Evolutionary conservation across 352 stramenopile genomes (phyloP).

Genomic region (Globisporangium ultimum): DNA sequence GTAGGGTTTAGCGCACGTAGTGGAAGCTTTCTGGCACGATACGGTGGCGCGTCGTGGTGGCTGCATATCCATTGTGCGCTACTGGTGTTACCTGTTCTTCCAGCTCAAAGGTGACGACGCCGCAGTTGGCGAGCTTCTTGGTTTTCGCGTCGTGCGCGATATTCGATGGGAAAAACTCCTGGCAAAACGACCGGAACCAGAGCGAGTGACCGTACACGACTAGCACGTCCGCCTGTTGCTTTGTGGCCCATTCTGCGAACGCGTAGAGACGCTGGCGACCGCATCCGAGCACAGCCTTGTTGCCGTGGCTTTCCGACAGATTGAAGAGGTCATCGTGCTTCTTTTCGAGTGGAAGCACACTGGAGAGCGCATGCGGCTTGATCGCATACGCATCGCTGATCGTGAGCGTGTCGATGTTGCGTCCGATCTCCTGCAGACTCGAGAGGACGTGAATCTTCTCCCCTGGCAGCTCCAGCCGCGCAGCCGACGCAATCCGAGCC

Average conservation of each 20-base stretch:
- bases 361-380: constrained; percentile 26
- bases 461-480: constrained; percentile 38
- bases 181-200: constrained; percentile 84
- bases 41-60: too few species aligned
- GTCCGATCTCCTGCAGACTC: constrained; percentile 79
- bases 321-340: constrained; percentile 68
- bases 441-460: constrained; percentile 83
- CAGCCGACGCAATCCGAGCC: constrained; percentile 66
- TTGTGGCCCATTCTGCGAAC: constrained; percentile 71
- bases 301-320: constrained; percentile 70
- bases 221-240: constrained; percentile 50
- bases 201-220: constrained; percentile 85
- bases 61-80: too few species aligned
- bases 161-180: constrained; percentile 61
- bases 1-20: too few species aligned
- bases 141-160: constrained; percentile 41
- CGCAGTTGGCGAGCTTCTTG: constrained; percentile 77
- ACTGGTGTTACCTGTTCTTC: constrained; percentile 25
- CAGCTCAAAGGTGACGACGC: constrained; percentile 67
- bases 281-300: constrained; percentile 68
- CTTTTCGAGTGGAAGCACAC: constrained; percentile 35
- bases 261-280: constrained; percentile 49
- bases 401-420: constrained; percentile 84
- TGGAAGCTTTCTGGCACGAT: too few species aligned
- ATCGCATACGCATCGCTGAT: constrained; percentile 52